These are phyloP conservation scores for Ogataea ganodermae DNA, from an alignment of 805 yeast species.

Conservation along the genomic window DNA sequence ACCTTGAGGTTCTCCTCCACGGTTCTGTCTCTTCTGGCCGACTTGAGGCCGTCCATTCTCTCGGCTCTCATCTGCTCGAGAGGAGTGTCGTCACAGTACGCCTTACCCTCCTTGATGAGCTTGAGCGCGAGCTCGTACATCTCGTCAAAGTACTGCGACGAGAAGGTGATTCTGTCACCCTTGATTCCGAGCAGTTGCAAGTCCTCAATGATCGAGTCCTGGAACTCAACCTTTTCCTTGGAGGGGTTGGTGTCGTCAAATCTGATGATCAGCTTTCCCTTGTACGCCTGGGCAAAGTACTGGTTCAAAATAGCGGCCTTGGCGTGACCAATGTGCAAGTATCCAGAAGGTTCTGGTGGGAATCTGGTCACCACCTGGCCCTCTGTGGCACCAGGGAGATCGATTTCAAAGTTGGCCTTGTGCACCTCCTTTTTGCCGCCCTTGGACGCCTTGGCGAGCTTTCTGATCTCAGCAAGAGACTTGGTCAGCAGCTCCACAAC, in stretches of 20 bases:
- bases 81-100: conserved; percentile 97
- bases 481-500: conserved; percentile 67
- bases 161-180: conserved; percentile 85
- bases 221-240: conserved; percentile 93
- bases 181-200: conserved; percentile 86
- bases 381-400: conserved; percentile 83
- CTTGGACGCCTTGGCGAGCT: conserved; percentile 53
- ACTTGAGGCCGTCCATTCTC: conserved; percentile 96
- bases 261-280: conserved; percentile 94
- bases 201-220: conserved; percentile 92
- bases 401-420: conserved; percentile 94
- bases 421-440: conserved; percentile 81
- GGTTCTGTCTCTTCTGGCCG: conserved; percentile 87
- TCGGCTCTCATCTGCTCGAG: conserved; percentile 96
- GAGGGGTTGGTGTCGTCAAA: conserved; percentile 98
- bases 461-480: conserved; percentile 72
- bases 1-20: conserved; percentile 88
- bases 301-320: conserved; percentile 97
- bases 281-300: conserved; percentile 92
- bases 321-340: conserved; percentile 98
- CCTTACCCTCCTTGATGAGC: conserved; percentile 92
- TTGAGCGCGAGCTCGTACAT: conserved; percentile 87
- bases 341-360: conserved; percentile 99
- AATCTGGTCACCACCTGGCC: conserved; percentile 98
- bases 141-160: conserved; percentile 89